A percentile compares a stretch with the other conserved stretches of the same genome.
These are phyloP conservation scores for Talaromyces thailandensis DNA, from an alignment of 495 filamentous ascomycete genomes.

Conservation along the genomic window DNA sequence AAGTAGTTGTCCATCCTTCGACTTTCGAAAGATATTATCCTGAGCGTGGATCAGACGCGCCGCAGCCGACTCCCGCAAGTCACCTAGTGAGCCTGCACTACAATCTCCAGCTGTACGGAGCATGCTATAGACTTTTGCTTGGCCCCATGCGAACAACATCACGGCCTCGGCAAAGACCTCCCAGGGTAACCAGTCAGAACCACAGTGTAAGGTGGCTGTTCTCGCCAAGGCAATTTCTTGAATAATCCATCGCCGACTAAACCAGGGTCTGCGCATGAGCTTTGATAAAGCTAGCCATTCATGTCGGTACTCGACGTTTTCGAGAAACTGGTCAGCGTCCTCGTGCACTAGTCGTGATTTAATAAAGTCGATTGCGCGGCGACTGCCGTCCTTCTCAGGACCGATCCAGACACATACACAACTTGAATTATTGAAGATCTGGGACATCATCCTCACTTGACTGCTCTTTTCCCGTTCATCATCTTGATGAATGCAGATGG, in stretches of 20 bases:
- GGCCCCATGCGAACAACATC: background rate
- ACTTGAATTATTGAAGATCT: conserved; percentile 15
- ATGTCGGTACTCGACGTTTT: background rate
- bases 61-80: background rate
- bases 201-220: conserved; percentile 3
- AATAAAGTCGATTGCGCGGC: conserved; percentile 1
- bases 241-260: conserved; percentile 5
- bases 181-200: background rate
- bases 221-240: conserved; percentile 5
- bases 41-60: background rate
- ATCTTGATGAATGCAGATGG: conserved; percentile 24
- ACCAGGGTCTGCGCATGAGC: conserved; percentile 1
- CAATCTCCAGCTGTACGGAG: background rate
- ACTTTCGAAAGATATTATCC: conserved; percentile 4
- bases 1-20: background rate
- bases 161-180: conserved; percentile 3
- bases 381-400: conserved; percentile 6
- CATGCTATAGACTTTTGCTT: background rate
- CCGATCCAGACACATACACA: conserved; percentile 24
- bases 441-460: conserved; percentile 20
- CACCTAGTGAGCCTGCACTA: background rate
- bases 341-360: background rate
- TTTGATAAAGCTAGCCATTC: conserved; percentile 3
- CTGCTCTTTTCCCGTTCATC: conserved; percentile 17
- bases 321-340: background rate